Base-by-base conservation (phyloP, 441 rosid genomes). In the Pelargonium myrrhifolium region DNA sequence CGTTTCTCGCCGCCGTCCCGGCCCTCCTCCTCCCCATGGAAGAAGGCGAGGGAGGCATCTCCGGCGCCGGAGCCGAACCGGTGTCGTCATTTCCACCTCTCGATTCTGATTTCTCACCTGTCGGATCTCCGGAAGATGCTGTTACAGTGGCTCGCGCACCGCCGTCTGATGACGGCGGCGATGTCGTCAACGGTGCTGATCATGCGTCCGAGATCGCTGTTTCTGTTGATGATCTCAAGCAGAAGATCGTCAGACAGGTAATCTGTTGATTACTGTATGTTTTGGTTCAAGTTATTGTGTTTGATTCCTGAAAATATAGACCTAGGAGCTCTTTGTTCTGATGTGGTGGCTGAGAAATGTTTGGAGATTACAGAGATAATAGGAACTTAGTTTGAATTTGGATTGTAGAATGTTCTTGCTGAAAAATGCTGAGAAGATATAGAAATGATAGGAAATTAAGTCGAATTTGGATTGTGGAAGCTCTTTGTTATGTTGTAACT, bases 221-320 rank as follows among this genome's bases (percentile, higher is more conserved):
- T 67, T 66, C 72, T 45, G 59, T 79, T 10, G 92, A 85, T 58
- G 87, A 79, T 77, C 84, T 90, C 75, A 87, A 84, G 77, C 71
- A 18, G 42, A 88, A 81, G 76, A 93, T 93, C 72, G 80, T 90
- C 59, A 89, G 80, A 82, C 97, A 90, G 94, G 98, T 74, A 70
- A 75, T 68, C 26, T 10, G 58, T 14, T 15, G 5, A 6, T 15
- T 55, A 62, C 63, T 68, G 43, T 31, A 21, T 20, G 62, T 5
- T 51, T 8, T 39, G 20, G 10, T 58, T 42, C 10, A 5, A 42
- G 22, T 31, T 61, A 18, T 1, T 21, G 47, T 28, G 17, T 11
- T 2, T 22, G 58, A 47, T 42, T 7, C 73, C 22, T 39, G 10
- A 39, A 39, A 39, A 21, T 56, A 21, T 56, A 21, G 21, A 56